A percentile compares a stretch with the other conserved stretches of the same genome.
phyloP scores from a whole-genome alignment of 805 yeast genomes.

The Starmera amethionina region DNA sequence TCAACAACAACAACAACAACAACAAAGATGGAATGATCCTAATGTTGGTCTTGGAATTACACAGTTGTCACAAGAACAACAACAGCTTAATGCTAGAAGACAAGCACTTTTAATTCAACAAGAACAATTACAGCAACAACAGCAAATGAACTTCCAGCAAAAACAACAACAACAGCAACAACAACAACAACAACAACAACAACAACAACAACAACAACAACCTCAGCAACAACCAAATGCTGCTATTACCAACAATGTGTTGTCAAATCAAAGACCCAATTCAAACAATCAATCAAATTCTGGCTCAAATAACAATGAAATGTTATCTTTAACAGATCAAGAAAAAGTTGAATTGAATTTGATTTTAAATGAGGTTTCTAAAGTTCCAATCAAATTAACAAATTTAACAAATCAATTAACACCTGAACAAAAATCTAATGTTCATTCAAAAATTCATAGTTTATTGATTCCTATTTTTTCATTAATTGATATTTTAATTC shows the following conservation, averaged over 20 bases:
- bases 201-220: conserved; percentile 11
- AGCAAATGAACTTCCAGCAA: conserved; percentile 3
- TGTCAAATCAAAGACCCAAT: no score
- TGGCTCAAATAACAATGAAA: conserved; percentile 4
- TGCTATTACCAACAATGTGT: conserved; percentile 1
- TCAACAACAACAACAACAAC: conserved; percentile 13
- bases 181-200: conserved; percentile 4
- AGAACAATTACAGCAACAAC: conserved; percentile 3
- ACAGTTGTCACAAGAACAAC: conserved; percentile 8
- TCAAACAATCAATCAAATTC: not conserved
- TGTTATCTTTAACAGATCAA: conserved; percentile 40
- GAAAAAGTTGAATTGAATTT: conserved; percentile 52
- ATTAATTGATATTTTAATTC: conserved; percentile 66
- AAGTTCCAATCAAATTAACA: conserved; percentile 54
- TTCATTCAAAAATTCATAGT: conserved; percentile 42
- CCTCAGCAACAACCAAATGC: conserved; percentile 7
- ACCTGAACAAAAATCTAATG: conserved; percentile 53
- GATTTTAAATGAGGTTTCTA: conserved; percentile 60
- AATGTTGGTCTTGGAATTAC: no score
- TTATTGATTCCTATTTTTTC: conserved; percentile 44
- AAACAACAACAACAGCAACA: conserved; percentile 4
- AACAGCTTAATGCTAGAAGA: conserved; percentile 7
- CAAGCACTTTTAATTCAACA: conserved; percentile 1
- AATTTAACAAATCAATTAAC: conserved; percentile 55
- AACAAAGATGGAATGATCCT: conserved; percentile 1